These are phyloP conservation scores for Podospora pseudocomata DNA, from an alignment of 495 filamentous ascomycete species.

Conservation along the genomic window DNA sequence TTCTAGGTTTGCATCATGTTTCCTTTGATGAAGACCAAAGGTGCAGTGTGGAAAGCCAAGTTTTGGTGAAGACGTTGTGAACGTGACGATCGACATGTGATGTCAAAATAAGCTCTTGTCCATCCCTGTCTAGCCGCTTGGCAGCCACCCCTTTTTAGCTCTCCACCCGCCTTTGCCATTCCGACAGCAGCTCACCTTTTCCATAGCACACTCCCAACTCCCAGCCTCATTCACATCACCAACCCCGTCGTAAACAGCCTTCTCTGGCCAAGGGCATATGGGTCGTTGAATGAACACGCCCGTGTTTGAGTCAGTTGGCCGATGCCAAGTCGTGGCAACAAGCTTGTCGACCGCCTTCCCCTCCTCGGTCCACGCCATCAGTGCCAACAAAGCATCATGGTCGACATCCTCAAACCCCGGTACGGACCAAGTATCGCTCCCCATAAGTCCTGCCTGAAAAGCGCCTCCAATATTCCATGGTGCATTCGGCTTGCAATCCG, in stretches of 20 bases:
- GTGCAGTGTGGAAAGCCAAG: no score
- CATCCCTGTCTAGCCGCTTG: no score
- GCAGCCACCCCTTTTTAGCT: no score
- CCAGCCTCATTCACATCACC: background rate
- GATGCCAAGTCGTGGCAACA: conserved; percentile 40
- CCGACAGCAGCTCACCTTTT: background rate
- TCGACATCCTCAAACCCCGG: conserved; percentile 31
- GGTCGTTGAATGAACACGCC: background rate
- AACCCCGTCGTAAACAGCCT: conserved; percentile 4
- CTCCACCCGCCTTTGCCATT: background rate
- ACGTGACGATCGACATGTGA: no score
- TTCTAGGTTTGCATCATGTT: no score
- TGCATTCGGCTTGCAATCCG: conserved; percentile 33
- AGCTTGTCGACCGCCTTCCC: conserved; percentile 39
- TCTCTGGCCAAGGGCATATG: conserved; percentile 2
- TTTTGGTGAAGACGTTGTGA: no score
- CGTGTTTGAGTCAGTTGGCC: conserved; percentile 5
- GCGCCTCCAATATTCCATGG: conserved; percentile 41
- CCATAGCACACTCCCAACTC: conserved; percentile 8
- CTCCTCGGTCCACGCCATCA: conserved; percentile 55
- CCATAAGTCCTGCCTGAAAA: conserved; percentile 3
- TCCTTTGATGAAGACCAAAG: no score
- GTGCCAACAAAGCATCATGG: conserved; percentile 47
- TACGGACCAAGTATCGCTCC: conserved; percentile 21
- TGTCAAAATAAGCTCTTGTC: no score